These are phyloP conservation scores for Colletotrichum spinosum DNA, from an alignment of 2,329 filamentous ascomycete genomes.

Conservation along the genomic window DNA sequence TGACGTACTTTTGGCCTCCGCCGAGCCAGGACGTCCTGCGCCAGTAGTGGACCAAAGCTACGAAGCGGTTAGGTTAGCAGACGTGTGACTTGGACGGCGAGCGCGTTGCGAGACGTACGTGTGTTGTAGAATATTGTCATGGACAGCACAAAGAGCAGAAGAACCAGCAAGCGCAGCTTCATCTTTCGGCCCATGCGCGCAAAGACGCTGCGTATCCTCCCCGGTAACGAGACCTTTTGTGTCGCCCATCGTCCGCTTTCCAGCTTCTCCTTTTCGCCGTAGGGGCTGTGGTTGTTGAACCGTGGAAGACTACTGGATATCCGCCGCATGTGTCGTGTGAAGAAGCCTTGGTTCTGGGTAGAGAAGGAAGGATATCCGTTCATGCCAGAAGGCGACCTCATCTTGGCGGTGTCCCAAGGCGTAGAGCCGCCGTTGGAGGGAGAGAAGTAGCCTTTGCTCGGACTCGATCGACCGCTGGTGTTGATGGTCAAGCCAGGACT, in stretches of 20 bases:
- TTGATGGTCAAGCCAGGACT: constrained; percentile 82
- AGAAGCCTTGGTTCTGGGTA: constrained; percentile 87
- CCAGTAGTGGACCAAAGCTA: constrained; percentile 71
- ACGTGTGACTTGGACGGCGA: constrained; percentile 17
- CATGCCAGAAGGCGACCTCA: constrained; percentile 75
- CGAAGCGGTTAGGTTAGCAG: constrained; percentile 46
- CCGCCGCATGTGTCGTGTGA: constrained; percentile 83
- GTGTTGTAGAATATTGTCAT: constrained; percentile 77
- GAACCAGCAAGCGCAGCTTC: constrained; percentile 71
- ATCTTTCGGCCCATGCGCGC: constrained; percentile 71
- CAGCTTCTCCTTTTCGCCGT: constrained; percentile 83
- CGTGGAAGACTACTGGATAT: constrained; percentile 83
- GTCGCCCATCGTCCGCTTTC: constrained; percentile 68
- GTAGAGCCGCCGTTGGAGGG: constrained; percentile 68
- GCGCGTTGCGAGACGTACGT: constrained; percentile 71
- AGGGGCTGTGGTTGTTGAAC: constrained; percentile 69
- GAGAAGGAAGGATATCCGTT: constrained; percentile 83
- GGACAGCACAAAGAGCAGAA: constrained; percentile 69
- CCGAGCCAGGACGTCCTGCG: constrained; percentile 80
- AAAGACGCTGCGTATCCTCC: constrained; percentile 58
- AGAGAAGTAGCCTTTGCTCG: constrained; percentile 60
- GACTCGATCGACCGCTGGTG: constrained; percentile 76
- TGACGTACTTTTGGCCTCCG: constrained; percentile 90
- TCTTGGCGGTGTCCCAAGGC: constrained; percentile 86
- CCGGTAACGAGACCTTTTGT: constrained; percentile 57